Conservation (phyloP, 1,284 basidiomycete genomes). For the Ganoderma lucidum region DNA sequence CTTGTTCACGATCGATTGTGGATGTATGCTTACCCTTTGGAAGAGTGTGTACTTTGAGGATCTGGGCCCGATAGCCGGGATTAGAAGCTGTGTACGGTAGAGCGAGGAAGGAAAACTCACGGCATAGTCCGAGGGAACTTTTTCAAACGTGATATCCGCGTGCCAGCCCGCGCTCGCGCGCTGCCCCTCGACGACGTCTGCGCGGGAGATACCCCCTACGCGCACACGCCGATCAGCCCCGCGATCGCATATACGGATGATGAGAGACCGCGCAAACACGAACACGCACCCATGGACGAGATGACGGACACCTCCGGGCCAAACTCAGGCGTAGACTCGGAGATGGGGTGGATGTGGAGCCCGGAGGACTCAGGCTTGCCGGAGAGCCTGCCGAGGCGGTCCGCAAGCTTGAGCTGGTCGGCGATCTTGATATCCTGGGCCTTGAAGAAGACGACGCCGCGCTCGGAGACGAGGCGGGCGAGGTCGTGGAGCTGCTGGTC, state of each 20-base stretch:
- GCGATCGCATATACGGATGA: too few species aligned
- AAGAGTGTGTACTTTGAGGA: conserved; percentile 66
- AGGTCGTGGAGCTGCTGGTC: conserved; percentile 55
- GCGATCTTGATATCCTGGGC: conserved; percentile 56
- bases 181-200: conserved; percentile 40
- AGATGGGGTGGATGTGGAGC: conserved; percentile 74
- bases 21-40: conserved; percentile 41
- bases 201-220: conserved; percentile 50
- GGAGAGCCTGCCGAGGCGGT: conserved; percentile 59
- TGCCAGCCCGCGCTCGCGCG: conserved; percentile 58
- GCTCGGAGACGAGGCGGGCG: conserved; percentile 67
- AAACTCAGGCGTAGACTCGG: conserved; percentile 56
- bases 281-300: conserved; percentile 40
- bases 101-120: neutral
- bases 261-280: too few species aligned
- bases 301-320: conserved; percentile 59
- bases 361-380: conserved; percentile 62
- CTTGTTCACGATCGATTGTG: neutral
- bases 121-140: conserved; percentile 70
- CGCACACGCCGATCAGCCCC: neutral
- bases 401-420: conserved; percentile 54
- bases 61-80: conserved; percentile 30
- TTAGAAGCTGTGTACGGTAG: neutral
- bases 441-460: conserved; percentile 79
- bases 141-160: conserved; percentile 77